Evolutionary conservation across 1,284 basidiomycete species (phyloP).

Genomic region (Sanghuangporus baumii): DNA sequence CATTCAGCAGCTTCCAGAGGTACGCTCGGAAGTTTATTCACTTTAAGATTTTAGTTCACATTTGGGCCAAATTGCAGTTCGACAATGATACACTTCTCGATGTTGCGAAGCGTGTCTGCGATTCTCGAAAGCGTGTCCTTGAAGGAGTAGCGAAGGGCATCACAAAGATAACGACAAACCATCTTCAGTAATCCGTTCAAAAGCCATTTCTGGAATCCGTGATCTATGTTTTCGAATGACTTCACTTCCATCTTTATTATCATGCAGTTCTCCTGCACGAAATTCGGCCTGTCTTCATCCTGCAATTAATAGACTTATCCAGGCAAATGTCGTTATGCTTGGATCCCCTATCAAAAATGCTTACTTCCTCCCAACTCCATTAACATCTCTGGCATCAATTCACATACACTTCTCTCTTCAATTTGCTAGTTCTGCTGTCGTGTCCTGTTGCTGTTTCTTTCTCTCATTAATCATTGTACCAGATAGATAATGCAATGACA

Average conservation of each 20-base stretch:
- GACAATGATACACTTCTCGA: constrained; percentile 58
- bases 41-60: background rate
- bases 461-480: background rate
- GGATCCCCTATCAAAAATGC: background rate
- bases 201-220: background rate
- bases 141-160: constrained; percentile 70
- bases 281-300: background rate
- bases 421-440: background rate
- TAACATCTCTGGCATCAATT: background rate
- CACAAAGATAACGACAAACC: constrained; percentile 33
- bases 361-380: background rate
- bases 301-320: background rate
- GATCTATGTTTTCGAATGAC: background rate
- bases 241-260: background rate
- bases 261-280: background rate
- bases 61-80: constrained; percentile 36
- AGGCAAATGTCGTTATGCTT: background rate
- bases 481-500: constrained; percentile 8
- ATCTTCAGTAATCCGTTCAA: background rate
- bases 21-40: constrained; percentile 24
- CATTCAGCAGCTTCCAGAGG: constrained; percentile 36
- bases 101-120: constrained; percentile 58
- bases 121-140: constrained; percentile 62
- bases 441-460: background rate
- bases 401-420: background rate